Evolutionary conservation across 2,329 filamentous ascomycete genomes (phyloP).

Genomic region (Lecanosticta acicola): DNA sequence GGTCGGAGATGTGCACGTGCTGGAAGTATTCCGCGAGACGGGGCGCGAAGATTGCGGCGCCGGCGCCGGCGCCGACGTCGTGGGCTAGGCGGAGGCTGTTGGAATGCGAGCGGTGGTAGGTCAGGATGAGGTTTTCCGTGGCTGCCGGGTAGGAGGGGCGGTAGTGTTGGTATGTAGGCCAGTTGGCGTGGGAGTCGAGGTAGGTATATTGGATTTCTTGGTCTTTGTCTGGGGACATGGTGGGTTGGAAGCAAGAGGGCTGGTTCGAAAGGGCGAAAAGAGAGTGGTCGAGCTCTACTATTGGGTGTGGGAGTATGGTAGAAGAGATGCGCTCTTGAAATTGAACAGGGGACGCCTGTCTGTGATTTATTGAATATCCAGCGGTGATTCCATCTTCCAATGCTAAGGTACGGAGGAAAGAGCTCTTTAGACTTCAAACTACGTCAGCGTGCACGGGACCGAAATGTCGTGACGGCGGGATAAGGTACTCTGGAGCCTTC

Average conservation of each 20-base stretch:
- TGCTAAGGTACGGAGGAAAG: background rate
- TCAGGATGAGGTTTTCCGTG: conserved; percentile 17
- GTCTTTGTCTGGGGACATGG: no score
- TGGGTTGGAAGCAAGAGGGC: no score
- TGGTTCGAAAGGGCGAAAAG: no score
- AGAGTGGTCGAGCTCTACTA: no score
- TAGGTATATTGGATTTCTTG: background rate
- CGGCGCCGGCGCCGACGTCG: conserved; percentile 5
- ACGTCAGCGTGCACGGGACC: background rate
- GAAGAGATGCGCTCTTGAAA: no score
- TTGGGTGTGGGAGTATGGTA: no score
- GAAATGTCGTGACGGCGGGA: no score
- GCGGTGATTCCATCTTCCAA: no score
- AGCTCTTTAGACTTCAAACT: background rate
- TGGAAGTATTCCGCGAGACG: conserved; percentile 2
- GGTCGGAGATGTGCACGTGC: conserved; percentile 1
- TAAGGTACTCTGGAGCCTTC: no score
- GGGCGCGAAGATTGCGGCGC: background rate
- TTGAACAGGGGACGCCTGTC: no score
- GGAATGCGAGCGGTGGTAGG: conserved; percentile 19
- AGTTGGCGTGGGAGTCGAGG: background rate
- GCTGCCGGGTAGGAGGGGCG: conserved; percentile 12
- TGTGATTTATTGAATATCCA: no score
- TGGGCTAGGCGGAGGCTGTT: conserved; percentile 21
- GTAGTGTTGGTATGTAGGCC: background rate